A percentile compares a stretch with the other conserved stretches of the same genome.
phyloP scores from a whole-genome alignment of 2,329 filamentous ascomycete genomes.

The Ascochyta koolunga region DNA sequence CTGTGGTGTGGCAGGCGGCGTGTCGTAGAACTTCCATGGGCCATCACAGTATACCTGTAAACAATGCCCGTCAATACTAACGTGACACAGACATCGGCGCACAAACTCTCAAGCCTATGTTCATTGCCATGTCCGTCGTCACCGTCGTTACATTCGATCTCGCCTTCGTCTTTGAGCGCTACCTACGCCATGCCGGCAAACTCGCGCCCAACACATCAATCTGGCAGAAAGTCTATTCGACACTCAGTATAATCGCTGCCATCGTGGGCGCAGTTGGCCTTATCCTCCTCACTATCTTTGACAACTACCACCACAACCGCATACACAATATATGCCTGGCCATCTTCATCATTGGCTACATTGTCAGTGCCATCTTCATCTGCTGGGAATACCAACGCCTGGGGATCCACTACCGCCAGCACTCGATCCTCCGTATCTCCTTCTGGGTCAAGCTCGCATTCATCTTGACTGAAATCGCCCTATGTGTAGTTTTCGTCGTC shows the following conservation, averaged over 20 bases:
- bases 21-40: too few species aligned
- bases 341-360: constrained; percentile 85
- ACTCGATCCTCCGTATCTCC: constrained; percentile 73
- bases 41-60: too few species aligned
- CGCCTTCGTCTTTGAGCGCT: constrained; percentile 80
- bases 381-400: constrained; percentile 90
- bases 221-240: constrained; percentile 67
- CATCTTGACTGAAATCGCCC: constrained; percentile 76
- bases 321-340: constrained; percentile 78
- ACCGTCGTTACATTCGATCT: constrained; percentile 82
- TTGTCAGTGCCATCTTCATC: constrained; percentile 84
- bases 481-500: constrained; percentile 76
- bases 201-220: constrained; percentile 74
- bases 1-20: too few species aligned
- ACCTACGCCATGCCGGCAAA: constrained; percentile 80
- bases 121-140: constrained; percentile 72
- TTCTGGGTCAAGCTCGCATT: constrained; percentile 91
- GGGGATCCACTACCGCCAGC: constrained; percentile 77
- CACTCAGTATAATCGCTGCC: constrained; percentile 69
- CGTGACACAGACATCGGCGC: constrained; percentile 61
- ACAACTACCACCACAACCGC: constrained; percentile 70
- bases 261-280: constrained; percentile 78
- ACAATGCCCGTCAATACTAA: constrained; percentile 12
- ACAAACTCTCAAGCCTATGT: constrained; percentile 72
- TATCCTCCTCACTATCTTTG: constrained; percentile 83